phyloP scores from a whole-genome alignment of 495 filamentous ascomycete species.

The Talaromyces adpressus region DNA sequence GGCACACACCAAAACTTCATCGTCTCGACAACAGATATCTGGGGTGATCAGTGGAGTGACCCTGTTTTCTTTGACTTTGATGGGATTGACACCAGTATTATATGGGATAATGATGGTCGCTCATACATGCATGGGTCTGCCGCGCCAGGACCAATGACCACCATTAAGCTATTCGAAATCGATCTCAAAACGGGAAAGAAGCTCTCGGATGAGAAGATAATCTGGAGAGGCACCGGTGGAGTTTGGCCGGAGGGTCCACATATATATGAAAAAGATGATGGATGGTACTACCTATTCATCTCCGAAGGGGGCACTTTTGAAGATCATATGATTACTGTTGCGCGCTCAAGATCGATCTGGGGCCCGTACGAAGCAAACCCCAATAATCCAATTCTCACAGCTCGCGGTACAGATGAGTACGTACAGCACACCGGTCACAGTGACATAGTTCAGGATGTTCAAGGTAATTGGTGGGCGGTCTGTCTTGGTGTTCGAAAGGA shows the following conservation, averaged over 20 bases:
- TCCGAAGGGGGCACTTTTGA: conserved; percentile 59
- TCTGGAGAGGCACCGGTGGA: conserved; percentile 51
- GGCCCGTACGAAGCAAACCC: conserved; percentile 50
- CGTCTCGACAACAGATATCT: conserved; percentile 18
- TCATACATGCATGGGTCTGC: conserved; percentile 17
- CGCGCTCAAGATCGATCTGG: conserved; percentile 33
- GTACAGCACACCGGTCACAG: conserved; percentile 34
- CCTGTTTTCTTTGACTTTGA: conserved; percentile 24
- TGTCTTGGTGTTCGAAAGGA: conserved; percentile 43
- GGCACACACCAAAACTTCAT: conserved; percentile 17
- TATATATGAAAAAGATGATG: conserved; percentile 56
- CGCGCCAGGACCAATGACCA: conserved; percentile 22
- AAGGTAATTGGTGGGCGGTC: conserved; percentile 48
- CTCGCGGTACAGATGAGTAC: conserved; percentile 33
- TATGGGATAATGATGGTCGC: conserved; percentile 23
- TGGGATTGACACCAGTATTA: conserved; percentile 20
- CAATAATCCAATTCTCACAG: conserved; percentile 48
- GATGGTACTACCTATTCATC: conserved; percentile 61
- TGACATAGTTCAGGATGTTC: conserved; percentile 34
- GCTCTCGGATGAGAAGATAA: conserved; percentile 28
- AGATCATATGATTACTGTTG: conserved; percentile 48
- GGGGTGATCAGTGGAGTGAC: conserved; percentile 19
- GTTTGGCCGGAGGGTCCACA: conserved; percentile 58
- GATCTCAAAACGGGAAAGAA: conserved; percentile 29
- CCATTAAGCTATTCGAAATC: conserved; percentile 32